phyloP scores from a whole-genome alignment of 78 protist genomes.

The Dictyostelium intermedium region DNA sequence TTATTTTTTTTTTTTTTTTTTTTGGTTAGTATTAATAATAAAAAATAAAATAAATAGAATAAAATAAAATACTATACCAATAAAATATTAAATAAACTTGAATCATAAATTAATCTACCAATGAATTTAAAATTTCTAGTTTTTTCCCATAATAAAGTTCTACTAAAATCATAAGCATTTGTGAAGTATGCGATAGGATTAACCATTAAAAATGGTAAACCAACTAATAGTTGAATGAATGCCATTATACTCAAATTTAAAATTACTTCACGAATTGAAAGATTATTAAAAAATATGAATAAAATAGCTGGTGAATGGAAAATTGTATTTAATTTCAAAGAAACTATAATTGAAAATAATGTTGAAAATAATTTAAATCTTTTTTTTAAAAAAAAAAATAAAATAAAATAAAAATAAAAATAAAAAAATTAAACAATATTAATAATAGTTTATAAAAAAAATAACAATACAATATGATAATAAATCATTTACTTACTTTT shows the following conservation, averaged over 20 bases:
- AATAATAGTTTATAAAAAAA: too few species aligned
- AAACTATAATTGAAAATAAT: constrained; percentile 66
- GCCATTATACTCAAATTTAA: constrained; percentile 32
- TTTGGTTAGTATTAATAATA: not conserved
- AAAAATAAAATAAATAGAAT: not conserved
- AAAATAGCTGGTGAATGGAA: constrained; percentile 77
- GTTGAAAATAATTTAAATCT: constrained; percentile 43
- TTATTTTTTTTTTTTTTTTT: not conserved
- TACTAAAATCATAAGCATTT: constrained; percentile 68
- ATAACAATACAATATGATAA: not conserved
- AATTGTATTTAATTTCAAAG: constrained; percentile 58
- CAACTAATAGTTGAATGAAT: constrained; percentile 35
- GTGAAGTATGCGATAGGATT: constrained; percentile 45
- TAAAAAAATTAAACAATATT: not conserved
- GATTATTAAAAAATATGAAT: not conserved
- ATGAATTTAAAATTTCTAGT: constrained; percentile 81
- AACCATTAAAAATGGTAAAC: constrained; percentile 63
- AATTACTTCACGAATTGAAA: not conserved
- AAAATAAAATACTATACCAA: not conserved
- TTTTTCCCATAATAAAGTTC: constrained; percentile 84
- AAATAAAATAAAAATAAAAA: not conserved
- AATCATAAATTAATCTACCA: constrained; percentile 67
- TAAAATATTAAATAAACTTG: constrained; percentile 23
- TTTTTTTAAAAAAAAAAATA: not conserved
- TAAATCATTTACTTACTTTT: not conserved